Evolutionary conservation across 2,329 filamentous ascomycete genomes (phyloP).

Genomic region (Sarocladium kiliense): DNA sequence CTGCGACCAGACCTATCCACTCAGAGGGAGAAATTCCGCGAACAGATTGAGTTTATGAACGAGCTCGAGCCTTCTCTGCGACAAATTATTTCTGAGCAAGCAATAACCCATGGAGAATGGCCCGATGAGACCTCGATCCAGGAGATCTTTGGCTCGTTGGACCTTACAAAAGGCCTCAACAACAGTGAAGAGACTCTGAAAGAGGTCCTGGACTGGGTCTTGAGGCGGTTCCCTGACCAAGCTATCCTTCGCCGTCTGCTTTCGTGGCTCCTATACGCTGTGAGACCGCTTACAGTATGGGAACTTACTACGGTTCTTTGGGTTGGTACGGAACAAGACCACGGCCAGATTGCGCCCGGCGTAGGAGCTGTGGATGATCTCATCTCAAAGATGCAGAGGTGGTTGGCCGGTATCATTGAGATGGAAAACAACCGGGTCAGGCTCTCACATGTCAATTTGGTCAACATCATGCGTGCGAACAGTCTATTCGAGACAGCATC

Average conservation of each 20-base stretch:
- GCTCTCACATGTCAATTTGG: conserved; percentile 11
- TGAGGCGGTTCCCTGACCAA: conserved; percentile 9
- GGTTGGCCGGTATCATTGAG: conserved; percentile 12
- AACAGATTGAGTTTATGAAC: conserved; percentile 17
- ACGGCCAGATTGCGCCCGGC: conserved; percentile 3
- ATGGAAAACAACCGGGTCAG: conserved; percentile 12
- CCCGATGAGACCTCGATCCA: conserved; percentile 7
- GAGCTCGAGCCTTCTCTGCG: conserved; percentile 9
- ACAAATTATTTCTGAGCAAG: conserved; percentile 11
- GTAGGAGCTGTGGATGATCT: conserved; percentile 1
- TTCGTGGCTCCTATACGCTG: conserved; percentile 13
- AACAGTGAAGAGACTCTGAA: conserved; percentile 6
- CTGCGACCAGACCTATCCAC: neutral
- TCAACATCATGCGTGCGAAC: neutral
- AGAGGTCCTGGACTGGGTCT: conserved; percentile 10
- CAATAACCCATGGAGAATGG: conserved; percentile 9
- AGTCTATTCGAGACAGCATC: neutral
- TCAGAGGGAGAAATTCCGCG: conserved; percentile 8
- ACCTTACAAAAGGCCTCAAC: neutral
- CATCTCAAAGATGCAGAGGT: conserved; percentile 10
- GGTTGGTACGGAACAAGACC: conserved; percentile 1
- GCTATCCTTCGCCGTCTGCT: conserved; percentile 8
- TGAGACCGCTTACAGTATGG: conserved; percentile 12
- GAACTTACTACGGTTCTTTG: conserved; percentile 12
- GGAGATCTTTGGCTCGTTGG: conserved; percentile 8